Percentiles rank a stretch among this genome's conserved stretches.
phyloP scores from a whole-genome alignment of 345 rosid genomes.

The Citrus sinensis region DNA sequence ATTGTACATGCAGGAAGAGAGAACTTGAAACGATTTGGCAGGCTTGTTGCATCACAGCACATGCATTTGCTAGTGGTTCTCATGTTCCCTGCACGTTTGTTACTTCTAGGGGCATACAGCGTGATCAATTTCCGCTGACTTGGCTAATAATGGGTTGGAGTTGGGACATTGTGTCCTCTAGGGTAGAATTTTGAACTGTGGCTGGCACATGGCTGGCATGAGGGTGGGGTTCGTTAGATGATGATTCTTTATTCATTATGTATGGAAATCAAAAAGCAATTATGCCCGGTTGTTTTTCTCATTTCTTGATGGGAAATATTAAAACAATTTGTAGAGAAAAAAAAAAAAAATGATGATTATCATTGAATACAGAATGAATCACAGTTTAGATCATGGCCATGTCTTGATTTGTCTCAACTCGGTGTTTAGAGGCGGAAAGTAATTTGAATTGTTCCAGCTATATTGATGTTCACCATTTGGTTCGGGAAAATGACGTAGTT shows the following conservation, averaged over 20 bases:
- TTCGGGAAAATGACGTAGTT: neutral
- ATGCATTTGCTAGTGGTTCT: constrained; percentile 78
- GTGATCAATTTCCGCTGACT: constrained; percentile 32
- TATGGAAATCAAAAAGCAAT: constrained; percentile 3
- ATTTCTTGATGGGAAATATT: neutral
- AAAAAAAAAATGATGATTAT: neutral
- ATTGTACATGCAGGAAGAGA: constrained; percentile 61
- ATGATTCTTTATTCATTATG: constrained; percentile 50
- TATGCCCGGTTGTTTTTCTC: neutral
- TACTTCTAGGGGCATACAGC: constrained; percentile 55
- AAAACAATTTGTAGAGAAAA: constrained; percentile 1
- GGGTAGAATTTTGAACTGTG: constrained; percentile 17
- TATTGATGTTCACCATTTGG: neutral
- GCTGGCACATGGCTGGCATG: constrained; percentile 19
- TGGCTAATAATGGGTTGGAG: neutral
- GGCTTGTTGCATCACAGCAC: constrained; percentile 75
- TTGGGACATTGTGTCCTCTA: neutral
- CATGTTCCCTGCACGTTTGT: constrained; percentile 60
- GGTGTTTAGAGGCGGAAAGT: neutral
- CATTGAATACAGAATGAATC: constrained; percentile 12
- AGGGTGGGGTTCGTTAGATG: constrained; percentile 12
- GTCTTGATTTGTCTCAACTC: neutral
- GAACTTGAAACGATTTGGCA: constrained; percentile 59
- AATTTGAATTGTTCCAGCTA: neutral
- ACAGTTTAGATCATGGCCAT: neutral